phyloP scores from a whole-genome alignment of 148 eudicot species.

The Tetragonia tetragonoides region DNA sequence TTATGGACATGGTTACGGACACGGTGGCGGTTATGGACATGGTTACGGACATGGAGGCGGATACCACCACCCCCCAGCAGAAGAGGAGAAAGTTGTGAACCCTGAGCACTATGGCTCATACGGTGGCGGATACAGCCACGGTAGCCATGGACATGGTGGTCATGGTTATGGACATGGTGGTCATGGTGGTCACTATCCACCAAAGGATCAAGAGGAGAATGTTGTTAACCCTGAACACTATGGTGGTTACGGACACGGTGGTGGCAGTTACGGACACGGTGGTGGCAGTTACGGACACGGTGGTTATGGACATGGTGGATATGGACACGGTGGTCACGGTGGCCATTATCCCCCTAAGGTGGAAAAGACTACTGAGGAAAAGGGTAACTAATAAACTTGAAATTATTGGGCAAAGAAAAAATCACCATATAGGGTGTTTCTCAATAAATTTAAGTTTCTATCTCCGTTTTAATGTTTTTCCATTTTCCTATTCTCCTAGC shows the following conservation, averaged over 20 bases:
- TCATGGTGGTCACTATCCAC: neutral
- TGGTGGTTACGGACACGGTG: too few species aligned
- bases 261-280: too few species aligned
- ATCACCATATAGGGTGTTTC: too few species aligned
- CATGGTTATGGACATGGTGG: neutral
- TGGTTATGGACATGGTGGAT: too few species aligned
- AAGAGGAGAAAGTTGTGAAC: neutral
- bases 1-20: neutral
- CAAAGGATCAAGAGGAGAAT: neutral
- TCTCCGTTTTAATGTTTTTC: too few species aligned
- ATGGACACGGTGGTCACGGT: neutral
- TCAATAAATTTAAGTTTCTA: too few species aligned
- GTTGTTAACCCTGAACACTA: too few species aligned
- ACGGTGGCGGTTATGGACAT: neutral
- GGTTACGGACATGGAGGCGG: conserved; percentile 4
- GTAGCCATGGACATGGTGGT: neutral
- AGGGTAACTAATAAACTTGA: too few species aligned
- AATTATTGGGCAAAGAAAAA: too few species aligned
- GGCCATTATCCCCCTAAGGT: neutral
- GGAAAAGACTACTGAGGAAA: too few species aligned
- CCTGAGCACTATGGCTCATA: neutral
- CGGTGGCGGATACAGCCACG: neutral
- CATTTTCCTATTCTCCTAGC: too few species aligned
- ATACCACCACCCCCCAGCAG: neutral
- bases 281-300: too few species aligned